These are phyloP conservation scores for Fusarium tupiense DNA, from an alignment of 2,329 filamentous ascomycete species.

Conservation along the genomic window DNA sequence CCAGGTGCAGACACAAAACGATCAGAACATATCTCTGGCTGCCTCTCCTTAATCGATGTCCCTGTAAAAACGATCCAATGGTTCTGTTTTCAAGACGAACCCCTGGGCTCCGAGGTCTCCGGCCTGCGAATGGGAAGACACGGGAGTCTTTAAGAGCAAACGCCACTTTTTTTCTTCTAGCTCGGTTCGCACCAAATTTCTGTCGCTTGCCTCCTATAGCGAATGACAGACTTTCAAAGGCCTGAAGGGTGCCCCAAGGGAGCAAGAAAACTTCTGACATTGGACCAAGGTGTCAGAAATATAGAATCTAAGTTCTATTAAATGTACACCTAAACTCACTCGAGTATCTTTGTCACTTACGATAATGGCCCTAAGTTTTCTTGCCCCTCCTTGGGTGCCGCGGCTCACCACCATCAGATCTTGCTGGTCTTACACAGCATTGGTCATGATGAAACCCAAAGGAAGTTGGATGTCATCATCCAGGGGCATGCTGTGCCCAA, in stretches of 20 bases:
- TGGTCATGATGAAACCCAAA: constrained; percentile 21
- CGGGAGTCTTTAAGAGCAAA: constrained; percentile 25
- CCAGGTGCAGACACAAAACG: background rate
- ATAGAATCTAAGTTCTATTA: background rate
- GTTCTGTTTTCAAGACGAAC: constrained; percentile 4
- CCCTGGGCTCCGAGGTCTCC: constrained; percentile 41
- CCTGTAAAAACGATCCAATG: constrained; percentile 16
- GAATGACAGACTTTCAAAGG: background rate
- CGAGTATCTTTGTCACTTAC: rapidly evolving
- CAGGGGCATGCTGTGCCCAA: constrained; percentile 30
- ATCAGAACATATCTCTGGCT: constrained; percentile 14
- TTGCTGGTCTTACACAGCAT: constrained; percentile 5
- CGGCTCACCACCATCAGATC: constrained; percentile 27
- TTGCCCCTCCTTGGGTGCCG: background rate
- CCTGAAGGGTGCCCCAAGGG: background rate
- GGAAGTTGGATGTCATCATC: constrained; percentile 35
- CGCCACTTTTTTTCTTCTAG: constrained; percentile 23
- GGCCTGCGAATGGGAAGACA: constrained; percentile 43
- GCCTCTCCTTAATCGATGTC: constrained; percentile 18
- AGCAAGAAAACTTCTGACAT: background rate
- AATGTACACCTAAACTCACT: background rate
- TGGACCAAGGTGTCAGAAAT: background rate
- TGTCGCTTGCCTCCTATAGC: background rate
- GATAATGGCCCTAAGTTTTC: background rate
- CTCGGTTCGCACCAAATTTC: constrained; percentile 21